These are phyloP conservation scores for Tardiomyces digboiensis DNA, from an alignment of 1,139 yeast species.

Conservation along the genomic window DNA sequence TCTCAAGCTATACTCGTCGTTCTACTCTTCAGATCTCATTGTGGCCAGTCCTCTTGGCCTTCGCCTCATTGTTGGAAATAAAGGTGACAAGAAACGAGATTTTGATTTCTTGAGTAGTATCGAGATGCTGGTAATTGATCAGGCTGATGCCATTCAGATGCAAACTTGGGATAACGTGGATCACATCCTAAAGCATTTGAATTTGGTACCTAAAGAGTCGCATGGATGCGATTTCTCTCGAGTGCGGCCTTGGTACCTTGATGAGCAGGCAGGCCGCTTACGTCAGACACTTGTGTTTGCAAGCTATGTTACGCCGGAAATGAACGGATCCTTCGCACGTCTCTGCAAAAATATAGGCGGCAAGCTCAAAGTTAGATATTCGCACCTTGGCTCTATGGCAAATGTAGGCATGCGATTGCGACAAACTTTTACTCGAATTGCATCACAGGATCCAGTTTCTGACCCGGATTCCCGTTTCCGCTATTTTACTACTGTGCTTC, in stretches of 20 bases:
- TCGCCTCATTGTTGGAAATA: constrained; percentile 61
- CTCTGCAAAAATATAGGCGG: constrained; percentile 60
- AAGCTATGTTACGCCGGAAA: constrained; percentile 70
- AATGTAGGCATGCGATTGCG: constrained; percentile 46
- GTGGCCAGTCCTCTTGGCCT: constrained; percentile 91
- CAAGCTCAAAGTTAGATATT: constrained; percentile 33
- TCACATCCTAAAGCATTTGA: constrained; percentile 58
- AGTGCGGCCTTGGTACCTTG: constrained; percentile 86
- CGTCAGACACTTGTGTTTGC: constrained; percentile 75
- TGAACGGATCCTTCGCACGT: constrained; percentile 53
- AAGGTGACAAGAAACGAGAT: constrained; percentile 27
- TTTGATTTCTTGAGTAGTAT: constrained; percentile 79
- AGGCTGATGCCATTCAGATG: constrained; percentile 79
- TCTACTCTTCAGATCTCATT: constrained; percentile 77
- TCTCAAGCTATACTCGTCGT: constrained; percentile 72
- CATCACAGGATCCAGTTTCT: constrained; percentile 31
- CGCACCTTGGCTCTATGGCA: constrained; percentile 29
- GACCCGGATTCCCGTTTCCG: constrained; percentile 81
- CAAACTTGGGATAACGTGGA: constrained; percentile 88
- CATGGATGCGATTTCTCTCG: constrained; percentile 87
- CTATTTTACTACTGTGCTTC: constrained; percentile 59
- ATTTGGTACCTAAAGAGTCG: constrained; percentile 68
- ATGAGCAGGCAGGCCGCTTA: constrained; percentile 64
- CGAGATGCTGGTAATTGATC: constrained; percentile 72
- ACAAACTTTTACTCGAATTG: constrained; percentile 53